Conservation (phyloP, 2,329 filamentous ascomycete genomes). For the Microcyclosporella mali region DNA sequence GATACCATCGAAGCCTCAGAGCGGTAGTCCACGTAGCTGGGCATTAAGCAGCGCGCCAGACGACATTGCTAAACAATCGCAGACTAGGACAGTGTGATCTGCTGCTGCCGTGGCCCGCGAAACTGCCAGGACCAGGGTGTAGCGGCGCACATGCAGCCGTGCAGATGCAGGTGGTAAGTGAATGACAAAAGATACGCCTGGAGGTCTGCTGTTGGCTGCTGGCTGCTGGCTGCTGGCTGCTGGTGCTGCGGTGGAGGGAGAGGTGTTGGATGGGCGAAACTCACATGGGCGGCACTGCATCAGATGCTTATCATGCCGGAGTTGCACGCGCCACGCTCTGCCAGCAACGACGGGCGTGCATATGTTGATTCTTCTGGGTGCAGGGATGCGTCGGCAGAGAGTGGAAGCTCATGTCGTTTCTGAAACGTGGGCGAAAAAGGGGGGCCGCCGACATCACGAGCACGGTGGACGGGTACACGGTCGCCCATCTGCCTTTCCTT, state of each 20-base stretch:
- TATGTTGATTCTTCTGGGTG: no score
- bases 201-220: no score
- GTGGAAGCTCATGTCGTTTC: no score
- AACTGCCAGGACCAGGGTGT: constrained; percentile 2
- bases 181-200: background rate
- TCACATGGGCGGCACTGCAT: background rate
- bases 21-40: background rate
- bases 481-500: no score
- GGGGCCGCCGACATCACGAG: no score
- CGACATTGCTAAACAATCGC: constrained; percentile 1
- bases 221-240: no score
- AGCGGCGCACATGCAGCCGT: background rate
- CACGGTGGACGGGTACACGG: no score
- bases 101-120: background rate
- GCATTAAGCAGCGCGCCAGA: background rate
- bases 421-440: no score
- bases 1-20: constrained; percentile 3
- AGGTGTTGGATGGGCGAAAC: background rate
- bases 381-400: no score
- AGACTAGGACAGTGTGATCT: constrained; percentile 2
- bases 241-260: background rate
- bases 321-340: no score
- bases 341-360: no score
- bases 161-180: background rate
- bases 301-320: no score